Evolutionary conservation across 73 alveolate species (phyloP), one percentile per base, ranked within the genome.

Genomic region (Stentor roeselii): DNA sequence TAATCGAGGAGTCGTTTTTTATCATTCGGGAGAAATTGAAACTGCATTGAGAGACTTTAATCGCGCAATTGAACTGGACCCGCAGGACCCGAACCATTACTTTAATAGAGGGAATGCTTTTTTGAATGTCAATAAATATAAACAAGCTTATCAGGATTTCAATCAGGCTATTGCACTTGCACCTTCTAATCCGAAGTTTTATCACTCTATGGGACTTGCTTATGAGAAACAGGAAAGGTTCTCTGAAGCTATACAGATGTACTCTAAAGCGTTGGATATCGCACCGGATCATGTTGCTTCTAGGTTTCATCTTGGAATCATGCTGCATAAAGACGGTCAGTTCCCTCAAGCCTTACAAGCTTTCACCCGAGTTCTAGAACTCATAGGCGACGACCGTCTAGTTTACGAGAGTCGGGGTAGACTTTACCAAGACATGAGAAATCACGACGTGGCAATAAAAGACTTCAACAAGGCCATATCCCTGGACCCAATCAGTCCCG

Each of bases 181-280:
- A 67, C 95, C 94, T 3, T 60, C 61, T 3, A 90, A 93, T 82
- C 90, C 99, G 0, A 95, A 91, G 85, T 93, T 91, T 67, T 93
- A 87, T 87, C 98, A 95, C 75, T 84, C 96, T 3, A 95, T 93
- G 86, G 99, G 99, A 30, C 87, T 95, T 6, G 97, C 99, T 21
- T 95, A 83, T 84, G 90, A 95, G 75, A 94, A 93, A 86, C 50
- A 67, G 3, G 89, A 85, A 76, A 87, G 83, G 36, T 89, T 86
- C 78, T 84, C 78, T 31, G 76, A 83, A 60, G 99, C 99, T 31
- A 95, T 95, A 31, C 85, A 93, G 80, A 91, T 91, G 93, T 95
- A 86, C 83, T 84, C 94, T 77, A 86, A 86, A 40, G 98, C 97
- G 0, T 82, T 93, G 32, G 76, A 77, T 14, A 78, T 88, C 14